phyloP scores from a whole-genome alignment of 306 rosid genomes.

The Lathyrus aphaca region DNA sequence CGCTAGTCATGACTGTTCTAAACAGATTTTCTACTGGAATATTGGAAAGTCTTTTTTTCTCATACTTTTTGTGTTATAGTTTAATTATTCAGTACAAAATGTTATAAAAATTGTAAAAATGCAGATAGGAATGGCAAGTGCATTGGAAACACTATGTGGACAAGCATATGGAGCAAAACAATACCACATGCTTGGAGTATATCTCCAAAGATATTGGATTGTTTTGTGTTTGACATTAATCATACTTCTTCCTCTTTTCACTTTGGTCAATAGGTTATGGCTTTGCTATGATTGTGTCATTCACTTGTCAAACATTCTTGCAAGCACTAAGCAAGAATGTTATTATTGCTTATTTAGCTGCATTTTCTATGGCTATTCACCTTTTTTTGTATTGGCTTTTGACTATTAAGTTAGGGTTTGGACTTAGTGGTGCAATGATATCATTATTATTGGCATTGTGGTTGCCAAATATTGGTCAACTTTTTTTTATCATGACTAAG shows the following conservation, averaged over 20 bases:
- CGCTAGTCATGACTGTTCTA: conserved; percentile 46
- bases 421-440: conserved; percentile 51
- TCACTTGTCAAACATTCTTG: conserved; percentile 56
- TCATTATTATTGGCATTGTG: conserved; percentile 50
- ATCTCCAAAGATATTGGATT: conserved; percentile 69
- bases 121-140: conserved; percentile 71
- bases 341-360: conserved; percentile 53
- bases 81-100: neutral
- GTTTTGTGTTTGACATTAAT: conserved; percentile 36
- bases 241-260: conserved; percentile 45
- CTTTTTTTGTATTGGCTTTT: conserved; percentile 54
- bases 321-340: conserved; percentile 63
- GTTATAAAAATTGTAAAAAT: neutral
- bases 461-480: conserved; percentile 55
- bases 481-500: conserved; percentile 42
- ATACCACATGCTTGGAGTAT: conserved; percentile 53
- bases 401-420: conserved; percentile 43
- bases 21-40: conserved; percentile 45
- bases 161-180: conserved; percentile 64
- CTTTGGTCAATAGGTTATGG: conserved; percentile 48
- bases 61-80: neutral
- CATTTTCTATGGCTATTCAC: conserved; percentile 42
- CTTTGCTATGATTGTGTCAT: conserved; percentile 43
- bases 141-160: conserved; percentile 62
- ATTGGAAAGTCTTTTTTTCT: conserved; percentile 34